These are phyloP conservation scores for Picea abies DNA, from an alignment of 83 land plant genomes.

Conservation along the genomic window DNA sequence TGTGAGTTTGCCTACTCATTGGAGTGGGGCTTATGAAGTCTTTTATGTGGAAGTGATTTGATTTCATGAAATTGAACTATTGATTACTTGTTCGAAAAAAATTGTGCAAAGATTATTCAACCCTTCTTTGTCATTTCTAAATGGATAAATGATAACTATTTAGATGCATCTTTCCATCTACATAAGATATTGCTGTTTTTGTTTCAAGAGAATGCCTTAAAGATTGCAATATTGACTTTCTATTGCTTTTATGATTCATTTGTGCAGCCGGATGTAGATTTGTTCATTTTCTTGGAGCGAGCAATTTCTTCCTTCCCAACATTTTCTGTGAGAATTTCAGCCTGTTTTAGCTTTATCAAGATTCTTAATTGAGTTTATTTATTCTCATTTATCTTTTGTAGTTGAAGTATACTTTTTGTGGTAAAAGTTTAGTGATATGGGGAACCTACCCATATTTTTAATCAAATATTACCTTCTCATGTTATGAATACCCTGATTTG, in stretches of 20 bases:
- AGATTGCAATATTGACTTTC: not conserved
- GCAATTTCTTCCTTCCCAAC: conserved; percentile 12
- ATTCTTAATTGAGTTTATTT: not conserved
- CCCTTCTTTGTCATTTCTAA: not conserved
- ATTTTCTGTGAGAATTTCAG: conserved; percentile 8
- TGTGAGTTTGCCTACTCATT: not conserved
- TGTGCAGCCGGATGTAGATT: conserved; percentile 19
- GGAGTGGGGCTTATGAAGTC: not conserved
- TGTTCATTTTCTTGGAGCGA: conserved; percentile 20
- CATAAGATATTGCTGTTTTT: not conserved
- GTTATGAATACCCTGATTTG: not conserved
- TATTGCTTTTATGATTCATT: not conserved
- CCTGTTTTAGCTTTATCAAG: no score
- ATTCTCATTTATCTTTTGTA: not conserved
- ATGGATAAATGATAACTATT: conserved; percentile 8
- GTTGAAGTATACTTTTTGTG: not conserved
- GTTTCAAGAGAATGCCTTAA: not conserved
- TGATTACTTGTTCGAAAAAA: not conserved
- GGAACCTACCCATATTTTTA: not conserved
- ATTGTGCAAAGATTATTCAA: not conserved
- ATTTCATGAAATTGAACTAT: not conserved
- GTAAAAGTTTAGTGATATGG: not conserved
- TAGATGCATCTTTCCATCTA: not conserved
- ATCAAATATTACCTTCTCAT: not conserved
- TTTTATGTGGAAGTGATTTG: not conserved